Percentiles rank a stretch among this genome's conserved stretches.
Evolutionary conservation across 768 basidiomycete genomes (phyloP).

Genomic region (Pisolithus sp.): DNA sequence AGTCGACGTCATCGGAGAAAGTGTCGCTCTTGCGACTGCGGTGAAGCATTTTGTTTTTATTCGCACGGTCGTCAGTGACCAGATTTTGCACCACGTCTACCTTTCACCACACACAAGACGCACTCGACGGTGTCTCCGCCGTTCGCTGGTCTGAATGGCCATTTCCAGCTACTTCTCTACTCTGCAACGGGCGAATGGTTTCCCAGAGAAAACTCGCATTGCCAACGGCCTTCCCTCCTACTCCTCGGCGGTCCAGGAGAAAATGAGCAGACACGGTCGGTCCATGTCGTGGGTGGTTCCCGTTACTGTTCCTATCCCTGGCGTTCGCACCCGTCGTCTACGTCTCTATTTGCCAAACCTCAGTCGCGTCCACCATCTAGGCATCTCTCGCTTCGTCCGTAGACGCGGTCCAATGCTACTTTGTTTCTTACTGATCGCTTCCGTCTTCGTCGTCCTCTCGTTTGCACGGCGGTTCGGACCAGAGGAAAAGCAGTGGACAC

Average conservation of each 20-base stretch:
- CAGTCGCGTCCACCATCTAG: slow-evolving; percentile 50
- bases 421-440: slow-evolving; percentile 37
- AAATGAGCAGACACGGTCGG: slow-evolving; percentile 44
- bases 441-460: slow-evolving; percentile 53
- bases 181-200: slow-evolving; percentile 41
- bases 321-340: slow-evolving; percentile 47
- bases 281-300: slow-evolving; percentile 52
- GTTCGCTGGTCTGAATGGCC: slow-evolving; percentile 30
- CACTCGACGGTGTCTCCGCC: slow-evolving; percentile 13
- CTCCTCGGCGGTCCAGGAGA: slow-evolving; percentile 61
- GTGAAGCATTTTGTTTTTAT: too few species aligned
- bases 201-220: slow-evolving; percentile 36
- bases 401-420: slow-evolving; percentile 51
- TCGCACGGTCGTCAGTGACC: too few species aligned
- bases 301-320: slow-evolving; percentile 55
- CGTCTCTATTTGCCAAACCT: slow-evolving; percentile 59
- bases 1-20: too few species aligned
- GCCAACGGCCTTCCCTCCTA: slow-evolving; percentile 41
- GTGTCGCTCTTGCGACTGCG: too few species aligned
- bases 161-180: slow-evolving; percentile 44
- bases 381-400: slow-evolving; percentile 51
- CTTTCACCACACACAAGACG: not conserved
- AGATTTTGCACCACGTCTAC: not conserved
- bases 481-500: slow-evolving; percentile 57
- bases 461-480: slow-evolving; percentile 56